Base-by-base conservation (phyloP, 306 rosid genomes). In the Oxytropis ochrocephala region DNA sequence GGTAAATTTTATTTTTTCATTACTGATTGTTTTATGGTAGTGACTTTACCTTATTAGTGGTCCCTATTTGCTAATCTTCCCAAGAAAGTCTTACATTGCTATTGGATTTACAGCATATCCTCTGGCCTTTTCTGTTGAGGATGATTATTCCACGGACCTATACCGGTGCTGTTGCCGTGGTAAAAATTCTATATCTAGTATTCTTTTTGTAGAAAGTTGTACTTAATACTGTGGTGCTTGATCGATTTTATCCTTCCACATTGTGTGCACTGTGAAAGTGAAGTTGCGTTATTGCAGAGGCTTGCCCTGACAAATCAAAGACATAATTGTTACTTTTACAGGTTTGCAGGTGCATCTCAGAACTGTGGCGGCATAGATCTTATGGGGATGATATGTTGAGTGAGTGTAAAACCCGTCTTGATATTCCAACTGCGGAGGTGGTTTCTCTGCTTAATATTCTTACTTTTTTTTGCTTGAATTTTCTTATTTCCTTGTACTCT, bases 341-440 rank as follows among this genome's bases (percentile, higher is more conserved):
- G 98, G 97, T 93, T 62, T 93, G 97, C 86, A 88, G 97, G 76
- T 93, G 97, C 82, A 86, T 93, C 83, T 88, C 98, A 5, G 98
- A 90, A 78, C 77, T 93, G 82, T 90, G 89, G 84, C 84, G 96
- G 74, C 94, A 88, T 85, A 82, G 85, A 67, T 83, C 87, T 75
- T 72, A 77, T 67, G 78, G 84, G 30, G 77, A 67, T 81, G 85
- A 72, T 77, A 83, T 93, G 89, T 71, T 88, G 72, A 80, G 80
- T 38, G 98, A 86, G 80, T 93, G 94, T 76, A 90, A 84, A 85
- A 80, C 81, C 55, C 91, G 76, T 77, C 60, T 82, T 69, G 94
- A 90, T 79, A 79, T 93, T 70, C 98, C 98, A 67, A 80, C 69
- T 82, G 88, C 91, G 0, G 96, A 83, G 96, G 98, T 93, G 72